phyloP scores from a whole-genome alignment of 192 early-diverging fungal species.

The Rhizoclosmatium sp. region DNA sequence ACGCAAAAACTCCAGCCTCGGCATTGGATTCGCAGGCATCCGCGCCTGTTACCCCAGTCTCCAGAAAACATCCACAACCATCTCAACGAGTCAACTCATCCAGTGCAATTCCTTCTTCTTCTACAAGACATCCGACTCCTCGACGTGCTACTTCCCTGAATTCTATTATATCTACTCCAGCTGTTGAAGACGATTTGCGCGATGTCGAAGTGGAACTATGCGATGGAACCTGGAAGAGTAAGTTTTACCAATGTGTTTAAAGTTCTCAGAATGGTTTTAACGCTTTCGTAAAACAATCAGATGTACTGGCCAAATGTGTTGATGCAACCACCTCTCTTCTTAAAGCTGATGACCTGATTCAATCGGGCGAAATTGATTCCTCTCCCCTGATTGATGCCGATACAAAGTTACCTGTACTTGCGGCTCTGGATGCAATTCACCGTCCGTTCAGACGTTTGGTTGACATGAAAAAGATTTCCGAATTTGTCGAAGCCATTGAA shows the following conservation, averaged over 20 bases:
- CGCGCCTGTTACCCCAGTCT: neutral
- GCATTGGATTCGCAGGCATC: neutral
- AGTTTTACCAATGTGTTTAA: neutral
- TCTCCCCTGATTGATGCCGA: neutral
- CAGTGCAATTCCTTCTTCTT: neutral
- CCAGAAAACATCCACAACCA: neutral
- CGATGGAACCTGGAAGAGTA: neutral
- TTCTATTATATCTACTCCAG: neutral
- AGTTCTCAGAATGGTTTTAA: neutral
- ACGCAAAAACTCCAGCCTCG: neutral
- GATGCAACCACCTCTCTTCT: neutral
- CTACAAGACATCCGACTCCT: neutral
- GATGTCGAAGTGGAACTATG: neutral
- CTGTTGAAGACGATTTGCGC: neutral
- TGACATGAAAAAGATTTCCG: neutral
- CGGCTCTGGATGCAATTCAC: neutral
- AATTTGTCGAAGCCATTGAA: neutral
- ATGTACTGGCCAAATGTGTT: neutral
- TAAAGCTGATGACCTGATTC: slow-evolving; percentile 4
- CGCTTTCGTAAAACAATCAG: neutral
- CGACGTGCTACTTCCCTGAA: no score
- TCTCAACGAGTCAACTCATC: neutral
- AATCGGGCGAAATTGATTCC: neutral
- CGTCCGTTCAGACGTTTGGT: neutral
- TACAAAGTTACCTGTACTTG: neutral